Evolutionary conservation across 202 grass and related monocot species (phyloP), one percentile per base, ranked within the genome.

Genomic region (Brachypodium distachyon): DNA sequence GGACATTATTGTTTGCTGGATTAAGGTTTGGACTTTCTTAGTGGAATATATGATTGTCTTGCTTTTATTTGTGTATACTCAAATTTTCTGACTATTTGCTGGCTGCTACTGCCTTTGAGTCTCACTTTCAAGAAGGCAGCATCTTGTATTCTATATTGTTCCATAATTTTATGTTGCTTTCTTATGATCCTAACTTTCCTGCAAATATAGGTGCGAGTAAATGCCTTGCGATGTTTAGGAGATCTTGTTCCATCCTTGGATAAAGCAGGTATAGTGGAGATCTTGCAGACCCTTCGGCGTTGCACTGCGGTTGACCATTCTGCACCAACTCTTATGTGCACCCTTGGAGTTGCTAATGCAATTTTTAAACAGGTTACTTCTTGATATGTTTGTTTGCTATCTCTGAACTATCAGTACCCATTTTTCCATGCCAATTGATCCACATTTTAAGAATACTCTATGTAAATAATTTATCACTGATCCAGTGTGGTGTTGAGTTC

Each of bases 271-370:
- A 90, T 85, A 65, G 46, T 88, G 70, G 90, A 92, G 38, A 85
- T 89, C 61, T 88, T 96, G 85, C 89, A 96, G 85, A 99, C 92
- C 12, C 72, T 99, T 68, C 84, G 78, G 66, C 87, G 96, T 50
- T 99, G 96, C 82, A 99, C 96, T 60, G 57, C 83, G 48, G 96
- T 99, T 83, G 96, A 99, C 77, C 92, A 89, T 67, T 87, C 96
- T 64, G 92, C 90, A 7, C 96, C 96, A 48, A 99, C 96, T 43
- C 96, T 99, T 63, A 99, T 99, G 96, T 99, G 96, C 69, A 96
- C 90, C 50, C 81, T 99, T 75, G 96, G 96, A 67, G 96, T 99
- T 66, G 89, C 92, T 70, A 99, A 87, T 85, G 85, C 92, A 41
- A 91, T 99, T 69, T 96, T 76, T 86, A 99, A 91, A 83, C 89